Evolutionary conservation across 225 moss, liverwort and hornwort species (phyloP), one percentile per base, ranked within the genome.

Genomic region (Sphagnum tenellum): DNA sequence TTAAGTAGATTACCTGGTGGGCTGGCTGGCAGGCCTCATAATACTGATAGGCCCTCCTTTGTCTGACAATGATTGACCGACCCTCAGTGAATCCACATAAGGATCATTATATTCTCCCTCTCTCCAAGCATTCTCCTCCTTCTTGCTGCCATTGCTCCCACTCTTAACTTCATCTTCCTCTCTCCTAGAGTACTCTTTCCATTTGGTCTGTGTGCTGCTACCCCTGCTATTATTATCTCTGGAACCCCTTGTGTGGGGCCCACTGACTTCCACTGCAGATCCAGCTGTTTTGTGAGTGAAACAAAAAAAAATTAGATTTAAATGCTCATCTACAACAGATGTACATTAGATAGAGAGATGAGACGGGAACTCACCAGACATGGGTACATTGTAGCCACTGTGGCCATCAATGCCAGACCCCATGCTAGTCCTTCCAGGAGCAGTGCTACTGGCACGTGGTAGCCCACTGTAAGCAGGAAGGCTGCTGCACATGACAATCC

Each of bases 31-130:
- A 49, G 55, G 72, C 69, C 71, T 71, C 57, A 56, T 61, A 46
- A 61, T 11, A 53, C 75, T 84, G 60, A 68, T 80, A 75, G 77
- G 80, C 64, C 80, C 84, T 81, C 80, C 84, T 81, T 78, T 78
- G 62, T 84, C 84, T 7, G 55, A 8, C 44, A 47, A 55, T 2
- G 47, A 45, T 45, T 68, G 68, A 4, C 47, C 51, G 56, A 13
- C 72, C 50, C 71, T 70, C 54, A 67, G 47, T 64, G 68, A 55
- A 64, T 80, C 77, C 70, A 48, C 63, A 53, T 77, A 75, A 54
- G 60, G 68, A 64, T 71, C 80, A 55, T 85, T 81, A 65, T 78
- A 81, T 55, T 81, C 85, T 67, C 81, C 71, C 52, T 85, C 81
- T 65, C 78, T 76, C 78, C 78, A 85, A 73, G 76, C 44, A 46